Conservation (phyloP, 352 stramenopile species). For the Phytophthora fragariae region DNA sequence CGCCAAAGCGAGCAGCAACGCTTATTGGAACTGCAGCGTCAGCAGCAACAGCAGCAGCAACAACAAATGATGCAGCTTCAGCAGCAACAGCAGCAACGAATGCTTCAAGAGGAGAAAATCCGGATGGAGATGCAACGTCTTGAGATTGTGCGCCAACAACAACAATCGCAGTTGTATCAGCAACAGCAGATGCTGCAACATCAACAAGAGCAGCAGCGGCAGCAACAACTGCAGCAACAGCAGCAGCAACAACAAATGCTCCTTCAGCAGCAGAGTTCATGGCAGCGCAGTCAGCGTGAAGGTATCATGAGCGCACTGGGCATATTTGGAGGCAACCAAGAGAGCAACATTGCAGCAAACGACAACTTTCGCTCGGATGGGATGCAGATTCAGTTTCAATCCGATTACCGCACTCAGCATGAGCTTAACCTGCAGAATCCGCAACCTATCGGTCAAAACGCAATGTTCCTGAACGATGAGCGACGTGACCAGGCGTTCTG, state of each 20-base stretch:
- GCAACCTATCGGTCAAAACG: slow-evolving; percentile 29
- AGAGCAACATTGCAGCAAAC: slow-evolving; percentile 28
- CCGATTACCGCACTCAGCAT: slow-evolving; percentile 55
- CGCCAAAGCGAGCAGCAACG: slow-evolving; percentile 67
- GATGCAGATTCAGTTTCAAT: slow-evolving; percentile 64
- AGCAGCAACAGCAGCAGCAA: slow-evolving; percentile 50
- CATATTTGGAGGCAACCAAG: slow-evolving; percentile 63
- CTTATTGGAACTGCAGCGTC: slow-evolving; percentile 63
- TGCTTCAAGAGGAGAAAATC: slow-evolving; percentile 84
- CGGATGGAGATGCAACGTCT: slow-evolving; percentile 85
- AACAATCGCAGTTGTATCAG: slow-evolving; percentile 64
- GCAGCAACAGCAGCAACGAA: slow-evolving; percentile 67
- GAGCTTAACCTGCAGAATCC: slow-evolving; percentile 38
- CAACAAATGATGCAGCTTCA: slow-evolving; percentile 70
- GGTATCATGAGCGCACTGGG: slow-evolving; percentile 81
- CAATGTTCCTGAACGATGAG: slow-evolving; percentile 46
- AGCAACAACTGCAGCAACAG: slow-evolving; percentile 65
- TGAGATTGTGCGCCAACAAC: slow-evolving; percentile 75
- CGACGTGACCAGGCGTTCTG: slow-evolving; percentile 43
- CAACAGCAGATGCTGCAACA: slow-evolving; percentile 73
- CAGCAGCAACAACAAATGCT: slow-evolving; percentile 79
- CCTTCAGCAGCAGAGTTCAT: slow-evolving; percentile 79
- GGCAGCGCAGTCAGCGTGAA: slow-evolving; percentile 77
- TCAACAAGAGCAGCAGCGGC: slow-evolving; percentile 71
- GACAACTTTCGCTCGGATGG: slow-evolving; percentile 43